Conservation (phyloP, 371 early-diverging fungal genomes). For the Zychaea mexicana region DNA sequence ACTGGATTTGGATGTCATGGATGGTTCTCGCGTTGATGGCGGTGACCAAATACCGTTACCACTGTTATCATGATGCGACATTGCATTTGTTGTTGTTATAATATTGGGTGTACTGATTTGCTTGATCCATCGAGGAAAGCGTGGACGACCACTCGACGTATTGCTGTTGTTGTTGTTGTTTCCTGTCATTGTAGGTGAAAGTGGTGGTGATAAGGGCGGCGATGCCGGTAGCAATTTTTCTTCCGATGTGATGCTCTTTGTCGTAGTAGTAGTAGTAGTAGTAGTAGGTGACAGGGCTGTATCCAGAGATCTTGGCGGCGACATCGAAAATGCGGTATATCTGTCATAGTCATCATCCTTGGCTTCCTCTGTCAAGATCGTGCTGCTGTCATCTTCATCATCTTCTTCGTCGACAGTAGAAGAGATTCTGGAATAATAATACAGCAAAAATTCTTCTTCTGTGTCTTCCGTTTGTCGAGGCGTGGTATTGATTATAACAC, state of each 20-base stretch:
- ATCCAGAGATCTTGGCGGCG: neutral
- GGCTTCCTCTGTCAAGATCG: neutral
- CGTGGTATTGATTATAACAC: neutral
- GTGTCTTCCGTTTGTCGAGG: neutral
- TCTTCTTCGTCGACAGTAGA: neutral
- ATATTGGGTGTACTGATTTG: conserved; percentile 9
- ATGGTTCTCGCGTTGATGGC: too few relatives aligned
- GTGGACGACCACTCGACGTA: too few relatives aligned
- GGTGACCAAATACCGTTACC: too few relatives aligned
- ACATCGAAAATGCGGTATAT: neutral
- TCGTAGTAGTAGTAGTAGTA: neutral
- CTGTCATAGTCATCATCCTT: too few relatives aligned
- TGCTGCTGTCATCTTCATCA: neutral
- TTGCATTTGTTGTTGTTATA: neutral
- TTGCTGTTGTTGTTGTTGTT: too few relatives aligned
- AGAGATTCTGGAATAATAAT: neutral
- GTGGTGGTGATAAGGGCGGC: conserved; percentile 8
- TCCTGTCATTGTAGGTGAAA: neutral
- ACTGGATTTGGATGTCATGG: too few relatives aligned
- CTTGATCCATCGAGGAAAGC: conserved; percentile 13
- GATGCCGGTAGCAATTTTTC: neutral
- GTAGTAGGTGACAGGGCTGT: neutral
- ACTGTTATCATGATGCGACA: too few relatives aligned
- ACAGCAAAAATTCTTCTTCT: neutral
- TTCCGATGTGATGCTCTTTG: neutral